These are phyloP conservation scores for Berberis vulgaris DNA, from an alignment of 164 flowering plant genomes.

Conservation along the genomic window DNA sequence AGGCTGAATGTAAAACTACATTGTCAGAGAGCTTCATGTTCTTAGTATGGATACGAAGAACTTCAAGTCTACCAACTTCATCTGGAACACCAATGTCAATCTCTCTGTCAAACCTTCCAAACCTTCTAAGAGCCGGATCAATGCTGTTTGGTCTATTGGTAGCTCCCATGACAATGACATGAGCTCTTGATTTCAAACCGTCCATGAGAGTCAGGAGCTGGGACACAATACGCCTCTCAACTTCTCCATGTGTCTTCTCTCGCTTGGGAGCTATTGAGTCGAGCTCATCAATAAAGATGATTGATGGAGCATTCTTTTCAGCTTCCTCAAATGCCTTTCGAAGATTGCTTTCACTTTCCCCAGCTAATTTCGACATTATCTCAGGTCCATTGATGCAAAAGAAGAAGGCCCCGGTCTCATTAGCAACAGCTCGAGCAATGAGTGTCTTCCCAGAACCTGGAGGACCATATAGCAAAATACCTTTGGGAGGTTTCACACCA, in stretches of 20 bases:
- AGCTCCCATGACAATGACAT: constrained; percentile 15
- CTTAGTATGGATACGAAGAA: too few species aligned
- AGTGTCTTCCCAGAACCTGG: neutral
- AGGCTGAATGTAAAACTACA: too few species aligned
- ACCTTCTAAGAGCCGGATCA: too few species aligned
- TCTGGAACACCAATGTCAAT: too few species aligned
- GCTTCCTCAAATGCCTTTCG: constrained; percentile 1
- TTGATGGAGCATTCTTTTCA: neutral
- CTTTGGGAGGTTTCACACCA: too few species aligned
- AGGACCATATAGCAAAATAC: too few species aligned
- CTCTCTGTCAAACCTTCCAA: too few species aligned
- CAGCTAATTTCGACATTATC: neutral
- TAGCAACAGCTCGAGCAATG: neutral
- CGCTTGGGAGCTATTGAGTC: constrained; percentile 11
- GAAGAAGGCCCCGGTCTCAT: constrained; percentile 1
- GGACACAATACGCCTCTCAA: constrained; percentile 9
- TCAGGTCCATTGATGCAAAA: neutral
- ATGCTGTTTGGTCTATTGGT: too few species aligned
- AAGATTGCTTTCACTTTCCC: constrained; percentile 1
- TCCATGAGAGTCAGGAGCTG: constrained; percentile 13
- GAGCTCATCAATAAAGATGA: neutral
- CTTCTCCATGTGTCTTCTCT: constrained; percentile 13
- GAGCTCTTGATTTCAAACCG: constrained; percentile 9
- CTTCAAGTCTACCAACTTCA: too few species aligned
- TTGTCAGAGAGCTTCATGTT: too few species aligned